phyloP scores from a whole-genome alignment of 306 rosid genomes.

The Rosa rugosa region DNA sequence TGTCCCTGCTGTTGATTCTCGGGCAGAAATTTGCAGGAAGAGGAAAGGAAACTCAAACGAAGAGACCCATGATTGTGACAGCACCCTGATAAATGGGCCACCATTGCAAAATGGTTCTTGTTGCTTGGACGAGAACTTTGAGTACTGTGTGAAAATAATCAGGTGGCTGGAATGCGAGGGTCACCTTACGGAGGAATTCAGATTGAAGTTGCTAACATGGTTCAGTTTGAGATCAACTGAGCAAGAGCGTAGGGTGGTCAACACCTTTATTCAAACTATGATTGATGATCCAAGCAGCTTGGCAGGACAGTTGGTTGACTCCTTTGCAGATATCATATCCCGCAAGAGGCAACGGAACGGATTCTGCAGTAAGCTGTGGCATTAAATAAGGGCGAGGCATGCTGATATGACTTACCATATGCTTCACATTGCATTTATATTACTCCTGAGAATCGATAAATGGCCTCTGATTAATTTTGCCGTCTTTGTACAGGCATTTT shows the following conservation, averaged over 20 bases:
- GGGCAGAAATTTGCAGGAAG: conserved; percentile 62
- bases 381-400: conserved; percentile 42
- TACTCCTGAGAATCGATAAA: conserved; percentile 24
- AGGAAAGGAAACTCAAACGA: conserved; percentile 63
- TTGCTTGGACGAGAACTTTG: conserved; percentile 91
- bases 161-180: conserved; percentile 98
- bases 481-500: conserved; percentile 80
- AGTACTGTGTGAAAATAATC: conserved; percentile 95
- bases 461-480: conserved; percentile 58
- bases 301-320: conserved; percentile 96
- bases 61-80: conserved; percentile 91
- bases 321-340: conserved; percentile 87
- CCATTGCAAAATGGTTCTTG: conserved; percentile 59
- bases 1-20: conserved; percentile 87
- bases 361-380: conserved; percentile 60
- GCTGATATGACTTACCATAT: conserved; percentile 40
- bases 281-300: conserved; percentile 94
- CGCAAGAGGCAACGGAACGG: conserved; percentile 83
- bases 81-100: conserved; percentile 88
- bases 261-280: conserved; percentile 94
- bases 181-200: conserved; percentile 83
- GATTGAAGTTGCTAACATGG: conserved; percentile 96
- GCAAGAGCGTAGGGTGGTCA: conserved; percentile 97
- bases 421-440: conserved; percentile 37
- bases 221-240: conserved; percentile 97